Percentiles rank a stretch among this genome's conserved stretches.
These are phyloP conservation scores for Dimocarpus longan DNA, from an alignment of 345 rosid species.

Conservation along the genomic window DNA sequence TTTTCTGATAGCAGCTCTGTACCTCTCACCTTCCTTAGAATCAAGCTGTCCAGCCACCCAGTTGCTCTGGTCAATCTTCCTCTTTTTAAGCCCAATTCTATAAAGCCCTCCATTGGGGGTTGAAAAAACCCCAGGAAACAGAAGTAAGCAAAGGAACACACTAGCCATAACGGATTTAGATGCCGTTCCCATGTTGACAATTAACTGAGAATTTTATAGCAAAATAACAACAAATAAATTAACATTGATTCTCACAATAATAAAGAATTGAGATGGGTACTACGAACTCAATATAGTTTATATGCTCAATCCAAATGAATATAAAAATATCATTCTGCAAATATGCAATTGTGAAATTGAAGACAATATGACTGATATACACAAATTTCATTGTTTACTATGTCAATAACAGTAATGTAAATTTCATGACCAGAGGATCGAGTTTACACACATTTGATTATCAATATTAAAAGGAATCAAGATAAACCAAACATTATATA, in stretches of 20 bases:
- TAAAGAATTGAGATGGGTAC: neutral
- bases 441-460: neutral
- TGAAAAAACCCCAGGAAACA: constrained; percentile 47
- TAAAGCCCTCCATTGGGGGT: constrained; percentile 46
- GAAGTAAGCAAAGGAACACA: constrained; percentile 44
- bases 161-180: constrained; percentile 21
- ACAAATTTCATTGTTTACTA: neutral
- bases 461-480: neutral
- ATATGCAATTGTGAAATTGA: neutral
- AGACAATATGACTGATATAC: neutral
- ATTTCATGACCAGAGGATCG: neutral
- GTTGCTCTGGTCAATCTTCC: constrained; percentile 56
- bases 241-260: neutral
- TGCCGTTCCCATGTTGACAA: constrained; percentile 42
- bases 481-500: neutral
- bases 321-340: neutral
- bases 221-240: neutral
- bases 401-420: too few relatives aligned
- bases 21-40: constrained; percentile 49
- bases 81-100: constrained; percentile 72
- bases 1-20: constrained; percentile 46
- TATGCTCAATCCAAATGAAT: neutral
- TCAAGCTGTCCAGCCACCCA: constrained; percentile 54
- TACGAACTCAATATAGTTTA: neutral
- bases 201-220: constrained; percentile 30